Percentiles rank a stretch among this genome's conserved stretches.
Conservation (phyloP, 306 rosid species). For the Sphenostylis stenocarpa region DNA sequence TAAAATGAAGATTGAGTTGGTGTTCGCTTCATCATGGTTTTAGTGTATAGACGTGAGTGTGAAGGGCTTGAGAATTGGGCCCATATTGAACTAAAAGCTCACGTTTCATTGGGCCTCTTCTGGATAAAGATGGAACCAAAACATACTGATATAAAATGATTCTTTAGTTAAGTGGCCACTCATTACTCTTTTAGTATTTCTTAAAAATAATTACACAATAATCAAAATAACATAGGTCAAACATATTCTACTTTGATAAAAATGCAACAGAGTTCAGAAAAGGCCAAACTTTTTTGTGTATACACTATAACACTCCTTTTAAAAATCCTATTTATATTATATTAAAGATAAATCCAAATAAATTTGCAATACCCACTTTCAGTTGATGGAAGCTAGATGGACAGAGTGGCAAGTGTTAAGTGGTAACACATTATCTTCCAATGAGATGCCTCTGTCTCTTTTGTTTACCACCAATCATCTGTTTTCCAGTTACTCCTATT, state of each 20-base stretch:
- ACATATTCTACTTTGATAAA: too few relatives aligned
- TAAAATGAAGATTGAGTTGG: too few relatives aligned
- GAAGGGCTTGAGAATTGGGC: not conserved
- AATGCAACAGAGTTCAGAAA: not conserved
- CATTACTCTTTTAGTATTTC: too few relatives aligned
- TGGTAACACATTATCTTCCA: conserved; percentile 56
- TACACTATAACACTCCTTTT: too few relatives aligned
- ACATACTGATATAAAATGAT: too few relatives aligned
- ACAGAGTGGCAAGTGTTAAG: conserved; percentile 15
- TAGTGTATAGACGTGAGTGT: not conserved
- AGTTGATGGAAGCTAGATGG: not conserved
- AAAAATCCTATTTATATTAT: too few relatives aligned
- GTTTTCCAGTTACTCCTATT: not conserved
- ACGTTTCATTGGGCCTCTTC: not conserved
- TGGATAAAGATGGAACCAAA: too few relatives aligned
- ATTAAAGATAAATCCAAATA: not conserved
- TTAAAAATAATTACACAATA: too few relatives aligned
- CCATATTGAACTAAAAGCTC: not conserved
- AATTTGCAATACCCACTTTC: not conserved
- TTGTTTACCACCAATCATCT: conserved; percentile 45
- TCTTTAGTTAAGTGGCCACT: too few relatives aligned
- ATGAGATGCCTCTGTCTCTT: conserved; percentile 23
- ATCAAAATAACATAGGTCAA: not conserved
- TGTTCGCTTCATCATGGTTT: too few relatives aligned
- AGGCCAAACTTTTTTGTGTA: too few relatives aligned